phyloP scores from a whole-genome alignment of 441 rosid species.

The Aleurites moluccanus region DNA sequence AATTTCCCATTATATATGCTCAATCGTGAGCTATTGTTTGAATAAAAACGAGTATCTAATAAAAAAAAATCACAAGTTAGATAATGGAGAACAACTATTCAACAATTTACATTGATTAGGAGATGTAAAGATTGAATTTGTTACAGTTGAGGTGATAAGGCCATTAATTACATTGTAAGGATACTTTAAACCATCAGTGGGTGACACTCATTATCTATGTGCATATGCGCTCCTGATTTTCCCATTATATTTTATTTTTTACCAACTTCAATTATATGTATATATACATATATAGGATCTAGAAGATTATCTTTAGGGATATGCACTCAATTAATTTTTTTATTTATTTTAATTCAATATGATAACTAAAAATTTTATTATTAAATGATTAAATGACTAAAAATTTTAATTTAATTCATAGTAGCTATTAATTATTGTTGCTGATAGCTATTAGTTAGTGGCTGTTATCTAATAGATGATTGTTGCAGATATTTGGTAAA shows the following conservation, averaged over 20 bases:
- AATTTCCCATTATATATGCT: no score
- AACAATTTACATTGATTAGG: background rate
- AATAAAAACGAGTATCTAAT: no score
- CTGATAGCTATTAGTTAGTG: no score
- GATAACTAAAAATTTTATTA: no score
- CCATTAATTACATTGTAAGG: background rate
- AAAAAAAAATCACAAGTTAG: background rate
- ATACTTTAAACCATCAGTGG: background rate
- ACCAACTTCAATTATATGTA: background rate
- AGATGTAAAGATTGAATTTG: background rate
- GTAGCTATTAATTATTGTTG: no score
- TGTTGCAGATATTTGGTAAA: no score
- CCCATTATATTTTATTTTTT: no score
- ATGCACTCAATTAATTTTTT: background rate
- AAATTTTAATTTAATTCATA: no score
- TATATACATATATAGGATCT: background rate
- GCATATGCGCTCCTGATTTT: background rate
- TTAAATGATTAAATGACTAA: no score
- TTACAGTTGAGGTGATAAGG: background rate
- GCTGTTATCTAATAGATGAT: no score
- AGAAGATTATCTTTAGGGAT: background rate
- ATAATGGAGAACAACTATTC: background rate
- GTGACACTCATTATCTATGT: conserved; percentile 12
- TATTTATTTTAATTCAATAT: no score
- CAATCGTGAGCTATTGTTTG: no score